phyloP scores from a whole-genome alignment of 768 basidiomycete species.

The Auricularia sp. region DNA sequence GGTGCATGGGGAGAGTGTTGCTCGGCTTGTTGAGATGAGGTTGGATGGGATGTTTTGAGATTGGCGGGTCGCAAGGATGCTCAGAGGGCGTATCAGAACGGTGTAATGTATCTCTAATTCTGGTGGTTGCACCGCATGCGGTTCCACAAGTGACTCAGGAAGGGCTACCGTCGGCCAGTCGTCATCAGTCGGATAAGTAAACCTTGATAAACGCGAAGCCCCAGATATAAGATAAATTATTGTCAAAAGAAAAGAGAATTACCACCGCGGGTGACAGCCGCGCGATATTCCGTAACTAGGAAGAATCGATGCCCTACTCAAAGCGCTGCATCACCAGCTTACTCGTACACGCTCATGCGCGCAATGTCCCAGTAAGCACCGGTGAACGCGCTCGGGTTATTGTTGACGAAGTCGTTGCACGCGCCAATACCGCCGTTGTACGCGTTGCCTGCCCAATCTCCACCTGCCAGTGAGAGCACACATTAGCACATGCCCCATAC shows the following conservation, averaged over 20 bases:
- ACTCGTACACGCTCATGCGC: constrained; percentile 41
- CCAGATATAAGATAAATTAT: too few species aligned
- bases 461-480: not conserved
- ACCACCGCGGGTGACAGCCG: too few species aligned
- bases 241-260: too few species aligned
- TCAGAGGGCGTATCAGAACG: too few species aligned
- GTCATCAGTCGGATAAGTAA: too few species aligned
- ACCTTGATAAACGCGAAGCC: too few species aligned
- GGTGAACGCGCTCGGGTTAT: constrained; percentile 54
- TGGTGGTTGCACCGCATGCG: too few species aligned
- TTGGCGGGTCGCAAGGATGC: not conserved
- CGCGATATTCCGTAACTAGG: too few species aligned
- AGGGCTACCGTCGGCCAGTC: too few species aligned
- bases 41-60: constrained; percentile 23
- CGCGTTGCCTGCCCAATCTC: constrained; percentile 40
- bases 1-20: constrained; percentile 55
- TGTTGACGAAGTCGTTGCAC: constrained; percentile 42
- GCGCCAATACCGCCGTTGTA: constrained; percentile 15
- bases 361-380: constrained; percentile 67
- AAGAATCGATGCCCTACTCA: too few species aligned
- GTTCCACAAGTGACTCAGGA: too few species aligned
- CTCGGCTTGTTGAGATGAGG: constrained; percentile 62
- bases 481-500: not conserved
- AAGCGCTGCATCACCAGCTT: not conserved
- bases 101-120: too few species aligned